Percentiles rank a stretch among this genome's conserved stretches.
phyloP scores from a whole-genome alignment of 305 asterid species.

The Fraxinus sp. region DNA sequence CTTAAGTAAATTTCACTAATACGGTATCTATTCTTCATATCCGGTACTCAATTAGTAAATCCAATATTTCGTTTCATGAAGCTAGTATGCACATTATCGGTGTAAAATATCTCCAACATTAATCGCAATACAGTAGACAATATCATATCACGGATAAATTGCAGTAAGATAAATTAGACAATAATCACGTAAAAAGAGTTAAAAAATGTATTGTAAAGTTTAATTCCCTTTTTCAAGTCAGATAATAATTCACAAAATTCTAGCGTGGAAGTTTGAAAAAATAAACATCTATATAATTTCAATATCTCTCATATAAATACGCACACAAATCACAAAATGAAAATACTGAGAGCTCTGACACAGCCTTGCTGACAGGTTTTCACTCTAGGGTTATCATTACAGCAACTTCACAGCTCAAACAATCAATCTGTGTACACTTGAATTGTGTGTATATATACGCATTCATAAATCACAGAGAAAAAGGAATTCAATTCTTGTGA shows the following conservation, averaged over 20 bases:
- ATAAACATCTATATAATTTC: background rate
- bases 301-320: background rate
- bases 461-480: background rate
- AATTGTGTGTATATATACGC: background rate
- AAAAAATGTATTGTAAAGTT: background rate
- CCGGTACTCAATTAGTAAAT: too few relatives aligned
- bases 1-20: too few relatives aligned
- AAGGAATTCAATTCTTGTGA: constrained; percentile 22
- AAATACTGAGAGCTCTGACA: background rate
- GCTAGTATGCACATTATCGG: too few relatives aligned
- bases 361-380: background rate
- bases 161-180: background rate
- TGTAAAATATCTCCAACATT: too few relatives aligned
- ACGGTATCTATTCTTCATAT: too few relatives aligned
- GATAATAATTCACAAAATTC: background rate
- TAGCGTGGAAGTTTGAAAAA: background rate
- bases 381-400: background rate
- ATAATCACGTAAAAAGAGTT: background rate
- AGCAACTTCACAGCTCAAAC: background rate
- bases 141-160: background rate
- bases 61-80: too few relatives aligned
- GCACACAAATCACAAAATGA: background rate
- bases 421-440: background rate
- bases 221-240: background rate
- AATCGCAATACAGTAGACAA: too few relatives aligned